These are phyloP conservation scores for Knufia petricola DNA, from an alignment of 2,329 filamentous ascomycete species.

Conservation along the genomic window DNA sequence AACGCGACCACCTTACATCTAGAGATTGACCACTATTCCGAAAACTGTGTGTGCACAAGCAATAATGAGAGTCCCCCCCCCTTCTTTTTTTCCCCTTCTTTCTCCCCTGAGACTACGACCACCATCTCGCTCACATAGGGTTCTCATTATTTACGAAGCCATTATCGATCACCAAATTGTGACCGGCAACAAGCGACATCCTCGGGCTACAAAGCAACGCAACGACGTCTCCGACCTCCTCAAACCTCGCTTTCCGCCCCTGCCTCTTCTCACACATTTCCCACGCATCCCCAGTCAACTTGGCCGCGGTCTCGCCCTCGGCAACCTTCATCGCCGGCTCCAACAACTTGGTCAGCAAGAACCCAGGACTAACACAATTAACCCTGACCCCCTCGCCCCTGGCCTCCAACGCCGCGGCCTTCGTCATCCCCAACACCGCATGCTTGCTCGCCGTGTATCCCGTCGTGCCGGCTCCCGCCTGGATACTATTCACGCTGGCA, in stretches of 20 bases:
- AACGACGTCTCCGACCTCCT: conserved; percentile 18
- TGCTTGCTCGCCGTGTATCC: conserved; percentile 18
- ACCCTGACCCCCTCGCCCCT: conserved; percentile 12
- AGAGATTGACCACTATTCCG: no score
- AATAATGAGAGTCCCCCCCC: no score
- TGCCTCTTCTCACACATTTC: conserved; percentile 14
- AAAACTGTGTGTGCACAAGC: no score
- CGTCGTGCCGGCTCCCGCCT: conserved; percentile 14
- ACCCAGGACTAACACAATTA: conserved; percentile 16
- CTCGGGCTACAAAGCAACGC: conserved; percentile 14
- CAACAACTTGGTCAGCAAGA: conserved; percentile 16
- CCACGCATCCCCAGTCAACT: conserved; percentile 10
- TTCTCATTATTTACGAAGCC: conserved; percentile 18
- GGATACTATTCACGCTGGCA: conserved; percentile 19
- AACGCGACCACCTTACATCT: no score
- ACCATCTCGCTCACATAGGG: no score
- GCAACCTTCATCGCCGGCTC: conserved; percentile 13
- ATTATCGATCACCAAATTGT: conserved; percentile 18
- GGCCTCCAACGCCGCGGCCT: conserved; percentile 16
- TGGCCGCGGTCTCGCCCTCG: background rate
- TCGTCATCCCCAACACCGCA: conserved; percentile 17
- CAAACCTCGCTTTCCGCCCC: conserved; percentile 15
- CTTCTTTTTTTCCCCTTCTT: no score
- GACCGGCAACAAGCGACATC: conserved; percentile 17
- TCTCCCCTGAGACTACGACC: no score